Evolutionary conservation across 306 rosid species (phyloP).

Genomic region (Rosa multiflora): DNA sequence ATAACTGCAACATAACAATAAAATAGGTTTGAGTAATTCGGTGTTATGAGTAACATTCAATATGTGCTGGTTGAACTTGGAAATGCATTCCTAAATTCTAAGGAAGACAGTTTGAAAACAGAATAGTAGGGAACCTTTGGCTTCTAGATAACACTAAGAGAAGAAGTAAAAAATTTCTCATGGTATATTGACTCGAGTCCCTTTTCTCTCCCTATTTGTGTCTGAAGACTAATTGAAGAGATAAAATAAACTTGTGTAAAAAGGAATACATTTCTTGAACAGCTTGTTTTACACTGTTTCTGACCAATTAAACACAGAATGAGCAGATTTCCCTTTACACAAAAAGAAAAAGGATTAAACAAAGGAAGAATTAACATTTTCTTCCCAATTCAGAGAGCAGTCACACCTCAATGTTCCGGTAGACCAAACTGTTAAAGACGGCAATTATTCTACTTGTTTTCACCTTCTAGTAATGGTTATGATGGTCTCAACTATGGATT

Average conservation of each 20-base stretch:
- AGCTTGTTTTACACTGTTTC: too few species aligned
- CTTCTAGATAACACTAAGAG: background rate
- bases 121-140: background rate
- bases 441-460: background rate
- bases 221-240: background rate
- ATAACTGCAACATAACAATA: conserved; percentile 38
- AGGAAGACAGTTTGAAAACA: background rate
- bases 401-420: background rate
- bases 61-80: background rate
- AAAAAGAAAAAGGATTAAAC: background rate
- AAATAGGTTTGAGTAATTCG: background rate
- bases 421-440: too few species aligned
- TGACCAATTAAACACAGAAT: background rate
- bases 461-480: background rate
- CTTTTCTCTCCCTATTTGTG: background rate
- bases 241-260: background rate
- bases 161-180: background rate
- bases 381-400: background rate
- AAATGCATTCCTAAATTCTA: background rate
- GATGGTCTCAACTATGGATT: background rate
- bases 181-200: background rate
- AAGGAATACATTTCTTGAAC: background rate
- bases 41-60: too few species aligned
- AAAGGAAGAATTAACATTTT: background rate
- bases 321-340: too few species aligned